Evolutionary conservation across 805 yeast species (phyloP).

Genomic region (Starmerella gropengiesseri): DNA sequence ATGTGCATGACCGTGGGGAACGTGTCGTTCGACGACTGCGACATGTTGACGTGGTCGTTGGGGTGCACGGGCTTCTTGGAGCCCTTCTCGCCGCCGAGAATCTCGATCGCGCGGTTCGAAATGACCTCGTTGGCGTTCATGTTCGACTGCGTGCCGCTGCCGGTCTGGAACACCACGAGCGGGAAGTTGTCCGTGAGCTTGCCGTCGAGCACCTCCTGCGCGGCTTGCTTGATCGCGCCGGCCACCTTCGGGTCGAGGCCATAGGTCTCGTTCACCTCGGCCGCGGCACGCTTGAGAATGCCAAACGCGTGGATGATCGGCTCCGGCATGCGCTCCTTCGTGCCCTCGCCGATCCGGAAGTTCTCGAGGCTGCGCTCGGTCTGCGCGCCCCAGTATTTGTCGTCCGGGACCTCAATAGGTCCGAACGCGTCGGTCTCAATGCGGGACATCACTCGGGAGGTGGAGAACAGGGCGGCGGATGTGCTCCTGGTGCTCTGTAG

Average conservation of each 20-base stretch:
- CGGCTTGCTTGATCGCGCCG: constrained; percentile 80
- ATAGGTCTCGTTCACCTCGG: constrained; percentile 71
- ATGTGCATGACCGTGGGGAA: constrained; percentile 99
- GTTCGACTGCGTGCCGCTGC: constrained; percentile 96
- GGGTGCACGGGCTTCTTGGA: constrained; percentile 94
- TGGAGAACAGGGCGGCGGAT: constrained; percentile 6
- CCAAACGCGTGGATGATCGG: constrained; percentile 91
- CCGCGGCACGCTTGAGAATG: constrained; percentile 85
- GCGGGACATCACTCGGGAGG: constrained; percentile 35
- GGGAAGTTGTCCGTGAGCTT: constrained; percentile 92
- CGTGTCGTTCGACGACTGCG: constrained; percentile 97
- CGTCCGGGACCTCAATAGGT: constrained; percentile 77
- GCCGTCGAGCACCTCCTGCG: constrained; percentile 89
- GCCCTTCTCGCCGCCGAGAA: constrained; percentile 85
- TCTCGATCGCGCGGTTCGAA: constrained; percentile 94
- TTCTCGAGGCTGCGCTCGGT: constrained; percentile 82
- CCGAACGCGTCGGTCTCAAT: constrained; percentile 94
- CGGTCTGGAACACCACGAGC: constrained; percentile 96
- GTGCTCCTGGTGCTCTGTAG: neutral
- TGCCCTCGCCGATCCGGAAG: constrained; percentile 85
- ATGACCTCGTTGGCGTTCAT: constrained; percentile 99
- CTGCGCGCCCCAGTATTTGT: constrained; percentile 97
- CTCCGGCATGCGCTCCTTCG: constrained; percentile 78
- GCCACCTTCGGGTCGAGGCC: constrained; percentile 84
- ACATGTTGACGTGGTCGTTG: constrained; percentile 96